Conservation (phyloP, 139 green algal species). For the Edaphochlamys debaryana region DNA sequence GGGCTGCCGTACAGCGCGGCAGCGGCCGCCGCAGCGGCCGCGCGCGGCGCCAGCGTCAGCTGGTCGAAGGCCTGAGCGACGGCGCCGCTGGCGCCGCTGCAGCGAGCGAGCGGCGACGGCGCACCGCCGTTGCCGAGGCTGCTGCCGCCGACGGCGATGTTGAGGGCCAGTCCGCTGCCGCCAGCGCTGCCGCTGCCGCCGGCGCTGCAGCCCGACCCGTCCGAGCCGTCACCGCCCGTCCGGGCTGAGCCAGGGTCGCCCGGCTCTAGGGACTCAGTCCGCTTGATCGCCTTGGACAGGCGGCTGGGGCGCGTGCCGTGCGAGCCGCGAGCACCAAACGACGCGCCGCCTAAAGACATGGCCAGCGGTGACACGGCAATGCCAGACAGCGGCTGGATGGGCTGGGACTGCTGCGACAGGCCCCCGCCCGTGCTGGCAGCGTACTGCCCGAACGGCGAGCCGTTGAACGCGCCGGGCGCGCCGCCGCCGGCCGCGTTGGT, state of each 20-base stretch:
- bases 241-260: not conserved
- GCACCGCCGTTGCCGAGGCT: not conserved
- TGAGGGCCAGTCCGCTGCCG: not conserved
- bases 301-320: constrained; percentile 2
- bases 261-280: constrained; percentile 17
- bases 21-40: not conserved
- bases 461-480: too few species aligned
- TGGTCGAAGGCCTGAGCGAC: constrained; percentile 37
- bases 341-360: not conserved
- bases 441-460: too few species aligned
- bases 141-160: not conserved
- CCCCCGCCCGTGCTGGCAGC: too few species aligned
- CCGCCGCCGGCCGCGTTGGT: too few species aligned
- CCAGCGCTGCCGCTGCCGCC: not conserved
- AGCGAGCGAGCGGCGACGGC: constrained; percentile 4
- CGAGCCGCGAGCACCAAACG: not conserved
- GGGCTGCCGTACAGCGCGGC: not conserved
- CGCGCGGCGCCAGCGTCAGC: constrained; percentile 29
- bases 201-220: not conserved
- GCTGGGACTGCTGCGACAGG: too few species aligned
- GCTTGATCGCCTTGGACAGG: constrained; percentile 17
- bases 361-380: too few species aligned
- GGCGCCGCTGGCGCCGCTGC: constrained; percentile 27
- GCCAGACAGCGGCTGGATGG: too few species aligned
- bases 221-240: not conserved